phyloP scores from a whole-genome alignment of 345 rosid genomes.

The Xanthoceras sorbifolium region DNA sequence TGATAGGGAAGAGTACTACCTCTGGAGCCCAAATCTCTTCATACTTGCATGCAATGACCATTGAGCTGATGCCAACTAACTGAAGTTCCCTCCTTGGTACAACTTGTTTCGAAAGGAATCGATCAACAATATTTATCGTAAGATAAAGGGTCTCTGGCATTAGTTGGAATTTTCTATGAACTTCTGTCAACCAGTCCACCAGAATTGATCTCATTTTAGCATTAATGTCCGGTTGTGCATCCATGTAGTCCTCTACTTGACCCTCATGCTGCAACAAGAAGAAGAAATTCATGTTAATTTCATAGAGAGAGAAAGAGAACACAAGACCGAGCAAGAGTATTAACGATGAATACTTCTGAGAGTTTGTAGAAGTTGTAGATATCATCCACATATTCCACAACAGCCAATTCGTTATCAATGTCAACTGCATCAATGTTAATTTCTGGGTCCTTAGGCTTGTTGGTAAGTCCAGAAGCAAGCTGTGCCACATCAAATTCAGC shows the following conservation, averaged over 20 bases:
- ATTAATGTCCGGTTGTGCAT: conserved; percentile 66
- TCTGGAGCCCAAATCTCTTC: conserved; percentile 98
- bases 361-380: conserved; percentile 78
- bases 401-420: conserved; percentile 62
- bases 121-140: conserved; percentile 72
- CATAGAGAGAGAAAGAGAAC: not conserved
- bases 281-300: not conserved
- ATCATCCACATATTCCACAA: conserved; percentile 87
- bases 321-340: not conserved
- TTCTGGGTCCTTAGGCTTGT: conserved; percentile 36
- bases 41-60: conserved; percentile 92
- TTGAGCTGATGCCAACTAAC: conserved; percentile 73
- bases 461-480: conserved; percentile 57
- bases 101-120: conserved; percentile 63
- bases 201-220: conserved; percentile 86
- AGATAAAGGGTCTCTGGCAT: conserved; percentile 88
- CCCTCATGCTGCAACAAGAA: conserved; percentile 48
- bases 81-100: conserved; percentile 78
- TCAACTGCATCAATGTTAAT: conserved; percentile 73
- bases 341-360: conserved; percentile 44
- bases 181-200: conserved; percentile 87
- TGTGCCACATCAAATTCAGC: conserved; percentile 16
- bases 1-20: conserved; percentile 29
- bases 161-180: conserved; percentile 78
- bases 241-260: conserved; percentile 64